Evolutionary conservation across 108 stramenopile species (phyloP), one percentile per base, ranked within the genome.

Genomic region (Cyclotella atomus): DNA sequence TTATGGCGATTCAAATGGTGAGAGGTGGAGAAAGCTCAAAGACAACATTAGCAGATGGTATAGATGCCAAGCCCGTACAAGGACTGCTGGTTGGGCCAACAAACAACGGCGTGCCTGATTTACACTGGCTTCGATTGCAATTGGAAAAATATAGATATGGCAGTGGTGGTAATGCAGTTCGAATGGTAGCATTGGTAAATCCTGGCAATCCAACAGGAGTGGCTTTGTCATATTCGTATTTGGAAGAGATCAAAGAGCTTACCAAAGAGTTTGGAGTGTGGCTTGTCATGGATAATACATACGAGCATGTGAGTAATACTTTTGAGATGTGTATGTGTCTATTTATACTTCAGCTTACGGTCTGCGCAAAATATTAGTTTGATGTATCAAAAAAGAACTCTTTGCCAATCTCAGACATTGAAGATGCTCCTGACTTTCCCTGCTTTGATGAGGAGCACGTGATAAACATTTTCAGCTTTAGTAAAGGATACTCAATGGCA

Each of bases 161-260:
- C 15, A 27, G 54, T n/a, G 71, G 43, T 0, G 70, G 70, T 24
- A 59, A 70, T 41, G 49, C 55, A 21, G 90, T 91, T 46, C 71
- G 82, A 30, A 84, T 96, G 83, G 95, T 98, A 5, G 95, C 96
- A 12, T 73, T 97, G 44, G 89, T 90, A 12, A 97, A 96, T 71
- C 97, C 97, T 23, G 92, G 95, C 8, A 98, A 98, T 81, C 97
- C 97, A 8, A 91, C 95, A 2, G 97, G 97, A 19, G 84, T 91
- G 4, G 76, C 91, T 9, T 76, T 92, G 35, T 77, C 92, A 5
- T 54, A 68, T 49, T 66, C 57, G 3, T 52, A 75, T 16, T 68
- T 98, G 62, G 78, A 89, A 59, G 75, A 86, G 46, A 71, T 91
- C 2, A 86, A 85, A 14, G 77, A 80, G 27, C 68, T 98, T 3